phyloP scores from a whole-genome alignment of 129 eudicot genomes.

The Flaveria robusta region DNA sequence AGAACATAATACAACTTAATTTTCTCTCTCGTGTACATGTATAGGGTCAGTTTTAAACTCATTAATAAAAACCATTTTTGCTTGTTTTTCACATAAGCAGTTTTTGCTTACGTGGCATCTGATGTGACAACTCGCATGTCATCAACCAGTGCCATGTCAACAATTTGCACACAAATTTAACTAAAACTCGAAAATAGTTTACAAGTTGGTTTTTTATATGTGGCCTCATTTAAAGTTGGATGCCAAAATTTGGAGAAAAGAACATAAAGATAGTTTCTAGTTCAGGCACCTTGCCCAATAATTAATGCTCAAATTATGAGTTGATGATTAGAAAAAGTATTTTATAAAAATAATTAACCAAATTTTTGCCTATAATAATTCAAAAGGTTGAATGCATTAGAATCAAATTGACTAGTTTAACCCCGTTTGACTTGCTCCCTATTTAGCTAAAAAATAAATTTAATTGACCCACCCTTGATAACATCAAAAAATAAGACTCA shows the following conservation, averaged over 20 bases:
- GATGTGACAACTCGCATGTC: not conserved
- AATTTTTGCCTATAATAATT: not conserved
- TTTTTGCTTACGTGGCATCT: not conserved
- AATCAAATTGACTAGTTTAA: not conserved
- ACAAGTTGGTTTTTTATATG: not conserved
- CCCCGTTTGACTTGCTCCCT: not conserved
- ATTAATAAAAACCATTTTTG: too few species aligned
- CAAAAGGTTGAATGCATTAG: not conserved
- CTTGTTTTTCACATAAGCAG: too few species aligned
- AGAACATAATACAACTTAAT: too few species aligned
- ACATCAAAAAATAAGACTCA: not conserved
- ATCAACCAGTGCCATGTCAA: not conserved
- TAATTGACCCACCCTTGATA: constrained; percentile 6
- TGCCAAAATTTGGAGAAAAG: not conserved
- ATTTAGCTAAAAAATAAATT: not conserved
- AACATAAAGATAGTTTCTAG: not conserved
- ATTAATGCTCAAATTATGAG: not conserved
- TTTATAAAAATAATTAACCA: not conserved
- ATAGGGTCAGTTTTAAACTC: too few species aligned
- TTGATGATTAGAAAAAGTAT: not conserved
- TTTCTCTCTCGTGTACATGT: too few species aligned
- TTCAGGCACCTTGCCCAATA: not conserved
- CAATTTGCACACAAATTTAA: not conserved
- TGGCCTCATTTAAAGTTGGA: too few species aligned
- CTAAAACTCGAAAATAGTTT: not conserved